Base-by-base conservation (phyloP, 192 early-diverging fungal genomes). In the Podila minutissima region DNA sequence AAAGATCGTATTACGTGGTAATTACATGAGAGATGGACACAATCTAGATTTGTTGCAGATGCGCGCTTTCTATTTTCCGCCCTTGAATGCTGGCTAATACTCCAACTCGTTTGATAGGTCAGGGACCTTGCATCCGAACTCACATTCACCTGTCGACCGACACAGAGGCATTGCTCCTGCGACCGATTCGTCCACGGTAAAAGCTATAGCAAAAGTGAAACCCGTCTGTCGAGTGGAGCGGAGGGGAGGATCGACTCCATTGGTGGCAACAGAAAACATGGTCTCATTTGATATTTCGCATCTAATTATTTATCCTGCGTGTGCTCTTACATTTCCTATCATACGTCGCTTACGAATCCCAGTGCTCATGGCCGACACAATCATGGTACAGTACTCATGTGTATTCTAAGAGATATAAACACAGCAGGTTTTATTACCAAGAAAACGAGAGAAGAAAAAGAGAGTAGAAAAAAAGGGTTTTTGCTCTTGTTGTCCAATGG, bases 141-240 rank as follows among this genome's bases (percentile, higher is more conserved):
- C 33, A 31, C 33, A 24, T 31, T 66, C 24, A 67, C 53, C 7
- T 79, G 76, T 57, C 60, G 70, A 62, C 76, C 70, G n/a, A 15
- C 49, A 1, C 70, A 64, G 28, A 69, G 70, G 28, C 29, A 72
- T 51, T 79, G 76, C 46, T 33, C 64, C 35, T 79, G 76, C 37
- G 61, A 72, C 11, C 51, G 38, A 51, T 79, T 79, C 29, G 15
- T 79, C 28, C 76, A 79, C 38, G 76, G 76, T 79, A 72, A 20
- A 20, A 5, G 41, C 41, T 15, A 15, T 33, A 33, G 29, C 33
- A 46, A 11, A 46, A 46, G 15, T 15, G 41, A 17, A 46, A 33
- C 3, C 1, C 12, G 15, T 48, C 28, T 28, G 29, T 48, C 48
- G 10, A 28, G 29, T 24, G 10, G 28, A n/a, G n/a, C n/a, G 4